Evolutionary conservation across 176 grass and related monocot species (phyloP).

Genomic region (Oryza longistaminata): DNA sequence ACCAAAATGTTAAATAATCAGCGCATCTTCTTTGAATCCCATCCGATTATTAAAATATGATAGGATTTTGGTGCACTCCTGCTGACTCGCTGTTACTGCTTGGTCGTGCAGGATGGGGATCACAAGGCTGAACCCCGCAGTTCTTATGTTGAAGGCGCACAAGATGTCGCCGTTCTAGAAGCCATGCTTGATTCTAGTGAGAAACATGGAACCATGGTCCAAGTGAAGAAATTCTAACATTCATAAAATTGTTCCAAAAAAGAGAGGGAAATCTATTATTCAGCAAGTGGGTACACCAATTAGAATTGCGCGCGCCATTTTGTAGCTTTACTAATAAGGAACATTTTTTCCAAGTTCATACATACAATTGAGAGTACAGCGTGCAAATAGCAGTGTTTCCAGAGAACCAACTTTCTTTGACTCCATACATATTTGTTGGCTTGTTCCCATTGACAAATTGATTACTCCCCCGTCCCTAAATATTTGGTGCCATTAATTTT

Average conservation of each 20-base stretch:
- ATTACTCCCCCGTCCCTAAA: too few species aligned
- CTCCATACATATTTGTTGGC: too few species aligned
- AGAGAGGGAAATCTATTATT: background rate
- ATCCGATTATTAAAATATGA: background rate
- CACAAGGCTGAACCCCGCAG: constrained; percentile 71
- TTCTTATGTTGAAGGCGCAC: constrained; percentile 73
- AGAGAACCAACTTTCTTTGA: too few species aligned
- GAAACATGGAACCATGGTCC: constrained; percentile 61
- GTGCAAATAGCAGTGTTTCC: too few species aligned
- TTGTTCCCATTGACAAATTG: too few species aligned
- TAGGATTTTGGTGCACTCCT: constrained; percentile 21
- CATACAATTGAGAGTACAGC: too few species aligned
- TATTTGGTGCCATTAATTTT: too few species aligned
- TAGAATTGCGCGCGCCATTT: background rate
- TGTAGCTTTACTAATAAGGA: too few species aligned
- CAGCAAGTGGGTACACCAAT: background rate
- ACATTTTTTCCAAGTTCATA: too few species aligned
- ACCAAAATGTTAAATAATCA: background rate
- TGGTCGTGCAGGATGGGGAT: constrained; percentile 48
- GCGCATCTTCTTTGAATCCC: background rate
- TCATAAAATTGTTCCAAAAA: constrained; percentile 3
- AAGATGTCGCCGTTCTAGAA: constrained; percentile 91
- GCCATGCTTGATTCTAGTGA: constrained; percentile 86
- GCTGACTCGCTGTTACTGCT: background rate
- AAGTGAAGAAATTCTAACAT: constrained; percentile 68